Evolutionary conservation across 305 asterid genomes (phyloP).

Genomic region (Rubia peregrina): DNA sequence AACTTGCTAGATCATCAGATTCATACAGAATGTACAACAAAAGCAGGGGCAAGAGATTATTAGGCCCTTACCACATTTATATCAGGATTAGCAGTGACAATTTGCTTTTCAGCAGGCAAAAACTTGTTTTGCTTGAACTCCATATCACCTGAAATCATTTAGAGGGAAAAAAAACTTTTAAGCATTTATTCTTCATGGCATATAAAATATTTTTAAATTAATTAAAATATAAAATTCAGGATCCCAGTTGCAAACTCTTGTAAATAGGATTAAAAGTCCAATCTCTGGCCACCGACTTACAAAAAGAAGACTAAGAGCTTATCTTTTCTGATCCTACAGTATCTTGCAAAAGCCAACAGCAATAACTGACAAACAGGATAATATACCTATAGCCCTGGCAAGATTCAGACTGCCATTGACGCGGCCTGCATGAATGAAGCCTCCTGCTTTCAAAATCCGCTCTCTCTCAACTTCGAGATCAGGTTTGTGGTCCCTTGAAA

Average conservation of each 20-base stretch:
- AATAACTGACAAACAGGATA: slow-evolving; percentile 10
- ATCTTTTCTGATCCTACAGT: not conserved
- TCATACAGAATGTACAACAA: not conserved
- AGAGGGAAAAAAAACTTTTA: not conserved
- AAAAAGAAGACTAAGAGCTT: not conserved
- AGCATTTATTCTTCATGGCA: not conserved
- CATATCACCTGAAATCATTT: slow-evolving; percentile 72
- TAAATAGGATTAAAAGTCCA: not conserved
- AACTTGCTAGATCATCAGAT: not conserved
- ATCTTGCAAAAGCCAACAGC: slow-evolving; percentile 4
- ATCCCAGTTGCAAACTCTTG: not conserved
- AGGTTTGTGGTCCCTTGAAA: slow-evolving; percentile 94
- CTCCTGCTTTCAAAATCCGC: slow-evolving; percentile 90
- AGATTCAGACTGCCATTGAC: slow-evolving; percentile 92
- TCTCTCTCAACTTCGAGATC: slow-evolving; percentile 83
- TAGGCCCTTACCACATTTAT: slow-evolving; percentile 55
- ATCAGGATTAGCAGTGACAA: slow-evolving; percentile 91
- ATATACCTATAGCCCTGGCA: slow-evolving; percentile 84
- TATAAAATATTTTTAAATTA: not conserved
- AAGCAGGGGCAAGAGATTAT: not conserved
- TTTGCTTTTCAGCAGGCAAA: slow-evolving; percentile 81
- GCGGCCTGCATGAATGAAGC: slow-evolving; percentile 89
- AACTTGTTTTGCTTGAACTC: slow-evolving; percentile 96
- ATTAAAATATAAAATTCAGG: not conserved
- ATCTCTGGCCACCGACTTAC: not conserved